Evolutionary conservation across 495 filamentous ascomycete genomes (phyloP), one percentile per base, ranked within the genome.

Genomic region (Hypoxylon cercidicola): DNA sequence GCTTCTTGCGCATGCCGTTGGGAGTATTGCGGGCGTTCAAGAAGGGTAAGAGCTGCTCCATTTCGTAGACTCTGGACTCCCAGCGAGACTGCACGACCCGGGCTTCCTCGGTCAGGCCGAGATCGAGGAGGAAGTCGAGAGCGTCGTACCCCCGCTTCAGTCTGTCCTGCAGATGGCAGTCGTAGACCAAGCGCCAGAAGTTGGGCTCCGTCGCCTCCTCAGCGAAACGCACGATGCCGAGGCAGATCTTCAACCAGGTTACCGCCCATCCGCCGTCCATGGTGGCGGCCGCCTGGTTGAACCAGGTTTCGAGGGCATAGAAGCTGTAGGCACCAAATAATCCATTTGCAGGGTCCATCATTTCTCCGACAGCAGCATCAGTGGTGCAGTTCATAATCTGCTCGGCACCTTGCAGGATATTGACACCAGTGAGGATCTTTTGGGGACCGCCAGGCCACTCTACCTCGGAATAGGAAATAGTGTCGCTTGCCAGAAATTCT

Each of bases 231-330:
- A 4, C 40, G 6, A 65, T 55, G 16, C 55, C 41, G 1, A 58
- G 11, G 15, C 49, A 65, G 9, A 65, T 55, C 19, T 30, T 23
- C 13, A 41, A 49, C 0, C 43, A 49, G 4, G 43, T 48, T 2
- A 30, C 21, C 4, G 58, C 54, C 61, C 54, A 64, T 13, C 23
- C n/a, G 8, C 61, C 47, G 23, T 64, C 48, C 10, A 58, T 12
- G 16, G 54, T 53, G 8, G 41, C 48, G 5, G 40, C 34, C 0
- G 61, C 61, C 18, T 35, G 41, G 11, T 40, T 28, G 34, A 64
- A 59, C 23, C 25, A n/a, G n/a, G n/a, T n/a, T n/a, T n/a, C n/a
- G n/a, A n/a, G n/a, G n/a, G n/a, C 6, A 9, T 43, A 43, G 28
- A 62, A 55, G 19, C 28, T 55, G 16, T 55, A 62, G 28, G 51